phyloP scores from a whole-genome alignment of 768 basidiomycete genomes.

The Cystoderma amianthinum region DNA sequence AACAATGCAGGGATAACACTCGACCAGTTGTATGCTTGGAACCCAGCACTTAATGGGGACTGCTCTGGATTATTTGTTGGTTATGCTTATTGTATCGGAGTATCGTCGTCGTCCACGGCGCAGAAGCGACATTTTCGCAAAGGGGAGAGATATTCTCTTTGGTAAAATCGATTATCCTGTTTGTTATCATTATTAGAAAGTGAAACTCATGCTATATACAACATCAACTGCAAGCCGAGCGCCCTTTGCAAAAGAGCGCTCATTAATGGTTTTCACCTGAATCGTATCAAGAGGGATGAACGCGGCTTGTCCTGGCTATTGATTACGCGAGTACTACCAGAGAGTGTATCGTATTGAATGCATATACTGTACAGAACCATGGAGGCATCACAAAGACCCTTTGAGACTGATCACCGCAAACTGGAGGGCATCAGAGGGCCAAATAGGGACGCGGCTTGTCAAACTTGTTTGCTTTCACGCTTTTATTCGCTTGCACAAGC shows the following conservation, averaged over 20 bases:
- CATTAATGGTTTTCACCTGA: constrained; percentile 87
- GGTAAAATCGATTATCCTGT: too few relatives aligned
- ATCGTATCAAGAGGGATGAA: constrained; percentile 98
- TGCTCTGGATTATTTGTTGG: too few relatives aligned
- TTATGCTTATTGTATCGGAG: too few relatives aligned
- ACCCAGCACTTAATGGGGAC: too few relatives aligned
- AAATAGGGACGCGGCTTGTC: constrained; percentile 92
- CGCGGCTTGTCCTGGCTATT: constrained; percentile 92
- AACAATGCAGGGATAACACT: too few relatives aligned
- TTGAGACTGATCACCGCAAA: constrained; percentile 93
- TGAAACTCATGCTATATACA: too few relatives aligned
- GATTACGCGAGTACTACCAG: constrained; percentile 83
- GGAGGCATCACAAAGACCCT: constrained; percentile 78
- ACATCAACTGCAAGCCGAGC: constrained; percentile 83
- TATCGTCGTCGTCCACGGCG: too few relatives aligned
- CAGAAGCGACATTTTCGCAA: too few relatives aligned
- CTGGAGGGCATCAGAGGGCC: constrained; percentile 96
- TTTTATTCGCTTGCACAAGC: constrained; percentile 88
- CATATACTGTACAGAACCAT: not conserved
- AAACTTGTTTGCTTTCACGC: constrained; percentile 86
- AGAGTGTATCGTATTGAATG: constrained; percentile 1
- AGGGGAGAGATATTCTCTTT: too few relatives aligned
- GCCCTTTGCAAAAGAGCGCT: constrained; percentile 87
- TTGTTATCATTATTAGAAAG: too few relatives aligned
- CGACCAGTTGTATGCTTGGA: too few relatives aligned